Conservation (phyloP, 2,329 filamentous ascomycete genomes). For the Iodosphaeria phyllophila region DNA sequence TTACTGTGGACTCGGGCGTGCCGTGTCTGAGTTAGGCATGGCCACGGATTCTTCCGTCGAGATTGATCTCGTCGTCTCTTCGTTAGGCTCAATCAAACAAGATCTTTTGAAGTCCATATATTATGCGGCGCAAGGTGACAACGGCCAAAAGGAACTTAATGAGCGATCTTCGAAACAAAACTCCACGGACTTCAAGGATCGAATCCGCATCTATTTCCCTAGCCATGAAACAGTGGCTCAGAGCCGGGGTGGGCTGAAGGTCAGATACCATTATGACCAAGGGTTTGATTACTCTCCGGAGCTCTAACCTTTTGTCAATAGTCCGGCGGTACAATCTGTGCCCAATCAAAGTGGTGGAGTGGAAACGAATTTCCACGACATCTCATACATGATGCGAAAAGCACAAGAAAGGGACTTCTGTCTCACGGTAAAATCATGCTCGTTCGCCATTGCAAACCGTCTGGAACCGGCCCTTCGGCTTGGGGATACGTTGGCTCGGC, state of each 20-base stretch:
- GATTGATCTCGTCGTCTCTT: conserved; percentile 65
- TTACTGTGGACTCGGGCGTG: conserved; percentile 52
- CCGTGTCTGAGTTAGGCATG: conserved; percentile 46
- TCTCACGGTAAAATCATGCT: conserved; percentile 74
- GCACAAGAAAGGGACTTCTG: conserved; percentile 49
- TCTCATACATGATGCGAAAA: conserved; percentile 59
- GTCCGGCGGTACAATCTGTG: conserved; percentile 68
- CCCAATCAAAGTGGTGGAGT: conserved; percentile 56
- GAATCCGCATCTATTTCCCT: conserved; percentile 66
- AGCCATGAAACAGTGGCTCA: conserved; percentile 46
- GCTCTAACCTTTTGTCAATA: conserved; percentile 10
- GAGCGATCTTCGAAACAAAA: conserved; percentile 15
- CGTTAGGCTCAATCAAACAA: conserved; percentile 57
- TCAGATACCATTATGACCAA: conserved; percentile 22
- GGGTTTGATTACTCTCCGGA: neutral
- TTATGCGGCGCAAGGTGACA: conserved; percentile 31
- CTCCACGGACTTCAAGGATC: conserved; percentile 17
- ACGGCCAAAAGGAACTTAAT: conserved; percentile 26
- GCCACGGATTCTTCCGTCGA: conserved; percentile 34
- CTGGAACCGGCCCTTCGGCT: conserved; percentile 12
- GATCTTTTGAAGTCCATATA: conserved; percentile 42
- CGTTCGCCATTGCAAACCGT: conserved; percentile 16
- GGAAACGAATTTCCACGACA: conserved; percentile 48
- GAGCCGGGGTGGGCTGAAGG: conserved; percentile 43
- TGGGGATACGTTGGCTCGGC: conserved; percentile 85